Evolutionary conservation across 2,329 filamentous ascomycete genomes (phyloP), one percentile per base, ranked within the genome.

Genomic region (Graphium sp.): DNA sequence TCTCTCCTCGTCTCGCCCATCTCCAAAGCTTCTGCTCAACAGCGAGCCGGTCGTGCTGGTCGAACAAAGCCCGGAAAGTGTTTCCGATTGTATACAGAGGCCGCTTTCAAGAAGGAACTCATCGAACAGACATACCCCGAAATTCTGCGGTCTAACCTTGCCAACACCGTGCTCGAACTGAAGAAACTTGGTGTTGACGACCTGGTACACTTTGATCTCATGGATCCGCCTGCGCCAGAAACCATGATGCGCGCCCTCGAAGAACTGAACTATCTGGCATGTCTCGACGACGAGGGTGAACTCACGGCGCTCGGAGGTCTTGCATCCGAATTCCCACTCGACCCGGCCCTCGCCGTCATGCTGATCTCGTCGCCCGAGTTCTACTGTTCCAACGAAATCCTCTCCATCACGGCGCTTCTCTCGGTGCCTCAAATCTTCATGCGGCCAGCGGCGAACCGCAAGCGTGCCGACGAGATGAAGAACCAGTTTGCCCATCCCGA

Each of bases 11-110:
- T 98, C 5, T 94, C 89, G 4, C 85, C 89, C 14, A 95, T 98
- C 41, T 95, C 85, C 34, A 95, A 94, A 52, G 89, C 89, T 15
- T 95, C 89, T 2, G 89, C 91, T 7, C 83, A 94, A 50, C 89
- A 98, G 56, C 70, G 91, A 50, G 91, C 91, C 37, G 91, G 91
- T 78, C 87, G 89, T 83, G 89, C 89, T 10, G 89, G 91, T 65
- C 87, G 89, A 77, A 98, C 89, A 25, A 77, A 85, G 38, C 89
- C 91, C 25, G 91, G 91, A 60, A 98, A 98, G 54, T 95, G 89
- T 56, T 98, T 95, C 67, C 73, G 89, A 24, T 57, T 98, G 10
- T 98, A 98, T 55, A 98, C 89, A 0, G 89, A 98, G 50, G 68
- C 65, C 33, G 87, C 89, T 0, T 98, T 94, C 60, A 94, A 94